Evolutionary conservation across 257 asterid genomes (phyloP).

Genomic region (Craterostigma plantagineum): DNA sequence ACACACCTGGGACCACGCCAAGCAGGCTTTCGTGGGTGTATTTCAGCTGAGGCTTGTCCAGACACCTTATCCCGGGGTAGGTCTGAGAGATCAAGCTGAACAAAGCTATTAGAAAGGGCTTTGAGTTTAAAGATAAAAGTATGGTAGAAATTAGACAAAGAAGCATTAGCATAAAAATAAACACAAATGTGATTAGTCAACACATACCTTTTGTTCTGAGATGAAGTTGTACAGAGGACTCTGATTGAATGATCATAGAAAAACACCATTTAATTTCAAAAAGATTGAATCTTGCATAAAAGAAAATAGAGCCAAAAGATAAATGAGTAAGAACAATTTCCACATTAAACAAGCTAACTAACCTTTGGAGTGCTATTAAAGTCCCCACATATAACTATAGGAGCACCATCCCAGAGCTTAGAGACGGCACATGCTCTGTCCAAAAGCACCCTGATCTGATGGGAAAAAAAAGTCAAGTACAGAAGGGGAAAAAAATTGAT

Average conservation of each 20-base stretch:
- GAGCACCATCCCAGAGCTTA: conserved; percentile 87
- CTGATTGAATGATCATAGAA: too few species aligned
- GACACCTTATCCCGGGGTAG: conserved; percentile 65
- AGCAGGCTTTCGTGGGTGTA: conserved; percentile 22
- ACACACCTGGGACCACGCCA: conserved; percentile 37
- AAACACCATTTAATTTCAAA: not conserved
- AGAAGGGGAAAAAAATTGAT: not conserved
- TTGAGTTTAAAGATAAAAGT: too few species aligned
- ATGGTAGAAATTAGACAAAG: too few species aligned
- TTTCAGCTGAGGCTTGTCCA: conserved; percentile 58
- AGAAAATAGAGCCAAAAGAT: conserved; percentile 8
- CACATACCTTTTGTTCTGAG: conserved; percentile 48
- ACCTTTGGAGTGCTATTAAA: conserved; percentile 95
- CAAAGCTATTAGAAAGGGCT: conserved; percentile 2
- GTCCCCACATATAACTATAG: conserved; percentile 81
- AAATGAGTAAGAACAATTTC: conserved; percentile 5
- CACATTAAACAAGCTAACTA: conserved; percentile 10
- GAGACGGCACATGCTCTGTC: conserved; percentile 60
- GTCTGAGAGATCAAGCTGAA: conserved; percentile 70
- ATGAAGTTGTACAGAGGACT: conserved; percentile 83
- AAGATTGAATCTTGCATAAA: conserved; percentile 5
- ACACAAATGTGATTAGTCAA: not conserved
- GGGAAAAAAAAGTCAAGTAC: not conserved
- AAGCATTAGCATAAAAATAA: not conserved
- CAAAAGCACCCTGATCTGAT: conserved; percentile 78